Percentiles rank a stretch among this genome's conserved stretches.
phyloP scores from a whole-genome alignment of 495 filamentous ascomycete species.

The Cenococcum geophilum region DNA sequence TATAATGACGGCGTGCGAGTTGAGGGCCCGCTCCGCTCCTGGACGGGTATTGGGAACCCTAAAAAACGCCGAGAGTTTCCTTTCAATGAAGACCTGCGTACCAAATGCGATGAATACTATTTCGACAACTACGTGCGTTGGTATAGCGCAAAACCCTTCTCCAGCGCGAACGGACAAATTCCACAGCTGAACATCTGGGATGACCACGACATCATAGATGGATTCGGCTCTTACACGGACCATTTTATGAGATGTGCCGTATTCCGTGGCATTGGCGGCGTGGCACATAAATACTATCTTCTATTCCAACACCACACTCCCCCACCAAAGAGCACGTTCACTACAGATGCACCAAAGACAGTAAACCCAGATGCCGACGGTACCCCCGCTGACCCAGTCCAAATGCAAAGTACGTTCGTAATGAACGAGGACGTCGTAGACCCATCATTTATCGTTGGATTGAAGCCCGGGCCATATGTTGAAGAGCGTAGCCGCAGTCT shows the following conservation, averaged over 20 bases:
- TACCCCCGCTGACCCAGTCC: constrained; percentile 55
- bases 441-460: constrained; percentile 72
- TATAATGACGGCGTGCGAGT: constrained; percentile 90
- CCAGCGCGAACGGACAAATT: constrained; percentile 76
- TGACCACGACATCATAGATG: constrained; percentile 74
- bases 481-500: constrained; percentile 72
- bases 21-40: constrained; percentile 63
- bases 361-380: constrained; percentile 44
- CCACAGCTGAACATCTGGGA: constrained; percentile 94
- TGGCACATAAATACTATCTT: constrained; percentile 66
- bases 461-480: constrained; percentile 70
- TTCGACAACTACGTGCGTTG: constrained; percentile 82
- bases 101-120: constrained; percentile 82
- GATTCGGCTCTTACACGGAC: constrained; percentile 88
- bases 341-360: constrained; percentile 58
- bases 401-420: constrained; percentile 64
- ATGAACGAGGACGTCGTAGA: constrained; percentile 54
- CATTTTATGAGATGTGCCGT: constrained; percentile 89
- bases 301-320: constrained; percentile 90
- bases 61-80: constrained; percentile 70
- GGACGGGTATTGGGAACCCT: constrained; percentile 78
- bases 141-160: constrained; percentile 81
- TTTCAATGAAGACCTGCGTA: constrained; percentile 67
- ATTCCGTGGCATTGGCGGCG: constrained; percentile 84
- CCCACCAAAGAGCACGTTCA: constrained; percentile 76